Base-by-base conservation (phyloP, 495 filamentous ascomycete species). In the Chlorociboria aeruginascens region DNA sequence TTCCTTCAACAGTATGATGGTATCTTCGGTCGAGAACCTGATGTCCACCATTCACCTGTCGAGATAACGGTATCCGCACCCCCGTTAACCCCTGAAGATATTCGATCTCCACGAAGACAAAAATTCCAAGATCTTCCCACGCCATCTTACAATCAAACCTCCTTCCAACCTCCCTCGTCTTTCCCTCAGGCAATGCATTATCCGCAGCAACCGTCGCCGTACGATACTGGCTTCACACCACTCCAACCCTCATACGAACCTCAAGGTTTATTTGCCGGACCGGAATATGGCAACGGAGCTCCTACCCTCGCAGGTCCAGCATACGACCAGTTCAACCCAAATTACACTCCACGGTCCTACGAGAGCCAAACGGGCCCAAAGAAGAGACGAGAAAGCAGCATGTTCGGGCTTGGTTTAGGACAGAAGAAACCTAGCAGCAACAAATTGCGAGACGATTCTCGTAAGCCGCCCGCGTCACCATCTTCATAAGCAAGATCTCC, bases 1-100 rank as follows among this genome's bases (percentile, higher is more conserved):
- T 92, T 98, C 64, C 74, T 98, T 32, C 89, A 90, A 43, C 89
- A 97, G 54, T 95, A 85, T 58, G 73, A 85, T 54, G 72, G 72
- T 34, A 90, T 98, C 39, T 98, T 96, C 62, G 84, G 82, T 31
- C 73, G 81, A 45, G 71, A 79, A 7, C 72, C 76, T 1, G 73
- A 78, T 52, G 72, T 79, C 48, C 73, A 79, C 45, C 28, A 28
- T 30, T 39, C 48, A 4, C 28, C 67, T 10, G 45, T 65, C n/a
- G 77, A 79, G 44, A 52, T 73, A 32, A 62, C 57, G 1, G 61
- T 69, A 14, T 65, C 48, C 28, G 64, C 73, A 32, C 56, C 69
- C 17, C 58, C 69, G 25, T 53, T 75, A 4, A 68, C 69, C 0
- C 64, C 77, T 16, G 78, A 83, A 35, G 78, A 81, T 44, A 73